A percentile compares a stretch with the other conserved stretches of the same genome.
These are phyloP conservation scores for Cytospora leucostoma DNA, from an alignment of 2,329 filamentous ascomycete genomes.

Conservation along the genomic window DNA sequence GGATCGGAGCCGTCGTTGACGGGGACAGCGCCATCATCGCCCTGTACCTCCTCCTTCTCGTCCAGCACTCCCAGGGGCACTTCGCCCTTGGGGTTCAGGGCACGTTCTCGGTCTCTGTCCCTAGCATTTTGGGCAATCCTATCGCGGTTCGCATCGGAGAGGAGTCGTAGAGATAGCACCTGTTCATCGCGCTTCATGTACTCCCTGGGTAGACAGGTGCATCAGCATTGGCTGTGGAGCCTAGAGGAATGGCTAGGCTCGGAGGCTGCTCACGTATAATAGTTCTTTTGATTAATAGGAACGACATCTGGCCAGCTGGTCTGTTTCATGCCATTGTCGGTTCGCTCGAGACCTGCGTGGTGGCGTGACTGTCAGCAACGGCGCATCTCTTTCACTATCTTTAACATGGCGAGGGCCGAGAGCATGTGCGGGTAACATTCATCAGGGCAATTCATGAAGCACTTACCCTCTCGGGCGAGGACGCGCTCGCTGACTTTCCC, in stretches of 20 bases:
- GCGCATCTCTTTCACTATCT: constrained; percentile 9
- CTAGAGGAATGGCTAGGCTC: background rate
- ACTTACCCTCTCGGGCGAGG: constrained; percentile 62
- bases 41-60: constrained; percentile 49
- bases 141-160: constrained; percentile 83
- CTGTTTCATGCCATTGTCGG: constrained; percentile 97
- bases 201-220: constrained; percentile 60
- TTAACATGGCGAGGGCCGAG: background rate
- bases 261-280: constrained; percentile 74
- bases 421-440: constrained; percentile 1
- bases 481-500: constrained; percentile 67
- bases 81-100: constrained; percentile 74
- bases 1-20: constrained; percentile 67
- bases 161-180: constrained; percentile 82
- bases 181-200: constrained; percentile 99
- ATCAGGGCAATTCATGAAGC: background rate
- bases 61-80: constrained; percentile 61
- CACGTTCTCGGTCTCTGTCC: constrained; percentile 71
- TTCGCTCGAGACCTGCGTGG: constrained; percentile 79
- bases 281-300: constrained; percentile 99
- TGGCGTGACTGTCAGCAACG: constrained; percentile 20
- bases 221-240: constrained; percentile 29
- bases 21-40: constrained; percentile 44
- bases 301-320: constrained; percentile 89
- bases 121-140: constrained; percentile 82